Conservation (phyloP, 192 early-diverging fungal species). For the Backusella macrospora region DNA sequence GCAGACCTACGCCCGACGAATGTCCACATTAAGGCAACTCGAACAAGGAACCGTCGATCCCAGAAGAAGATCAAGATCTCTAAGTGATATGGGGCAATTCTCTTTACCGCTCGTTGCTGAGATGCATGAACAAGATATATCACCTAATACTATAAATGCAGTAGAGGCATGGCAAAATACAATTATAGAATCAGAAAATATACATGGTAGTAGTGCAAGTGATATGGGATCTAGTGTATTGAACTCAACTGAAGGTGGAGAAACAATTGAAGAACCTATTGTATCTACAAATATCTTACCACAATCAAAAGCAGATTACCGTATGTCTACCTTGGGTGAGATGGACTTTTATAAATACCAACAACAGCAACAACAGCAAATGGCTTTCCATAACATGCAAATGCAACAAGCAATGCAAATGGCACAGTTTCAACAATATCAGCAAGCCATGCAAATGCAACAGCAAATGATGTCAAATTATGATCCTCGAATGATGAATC, state of each 20-base stretch:
- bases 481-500: background rate
- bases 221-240: background rate
- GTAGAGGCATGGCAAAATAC: conserved; percentile 26
- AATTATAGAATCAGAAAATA: conserved; percentile 11
- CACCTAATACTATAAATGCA: background rate
- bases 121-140: background rate
- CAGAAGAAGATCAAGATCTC: conserved; percentile 26
- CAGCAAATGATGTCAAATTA: background rate
- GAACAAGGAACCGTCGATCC: conserved; percentile 18
- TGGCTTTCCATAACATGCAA: conserved; percentile 6
- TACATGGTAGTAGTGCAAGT: background rate
- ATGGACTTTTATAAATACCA: conserved; percentile 25
- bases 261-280: background rate
- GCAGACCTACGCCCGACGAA: conserved; percentile 22
- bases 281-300: background rate
- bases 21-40: conserved; percentile 32
- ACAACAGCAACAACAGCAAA: conserved; percentile 25
- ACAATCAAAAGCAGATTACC: background rate
- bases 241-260: background rate
- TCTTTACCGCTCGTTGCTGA: background rate
- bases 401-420: conserved; percentile 30
- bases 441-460: conserved; percentile 24
- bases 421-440: conserved; percentile 35
- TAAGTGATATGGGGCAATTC: conserved; percentile 16
- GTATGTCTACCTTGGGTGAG: conserved; percentile 25